Percentiles rank a stretch among this genome's conserved stretches.
These are phyloP conservation scores for Terana coerulea DNA, from an alignment of 768 basidiomycete species.

Conservation along the genomic window DNA sequence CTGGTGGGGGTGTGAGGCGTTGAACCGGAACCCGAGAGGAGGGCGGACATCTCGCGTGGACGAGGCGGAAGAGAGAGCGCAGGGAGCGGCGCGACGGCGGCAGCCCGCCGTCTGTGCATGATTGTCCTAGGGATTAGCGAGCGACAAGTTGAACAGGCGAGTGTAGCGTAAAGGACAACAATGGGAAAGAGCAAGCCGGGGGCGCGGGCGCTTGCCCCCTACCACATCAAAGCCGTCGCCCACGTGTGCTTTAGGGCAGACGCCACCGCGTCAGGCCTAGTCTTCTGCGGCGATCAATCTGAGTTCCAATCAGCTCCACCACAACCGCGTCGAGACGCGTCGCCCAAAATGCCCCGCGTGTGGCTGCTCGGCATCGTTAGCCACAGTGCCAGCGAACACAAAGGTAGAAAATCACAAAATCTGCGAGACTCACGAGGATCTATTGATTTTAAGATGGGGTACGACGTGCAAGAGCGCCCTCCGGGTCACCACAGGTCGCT, in stretches of 20 bases:
- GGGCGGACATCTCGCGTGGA: slow-evolving; percentile 45
- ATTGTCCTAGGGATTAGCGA: slow-evolving; percentile 22
- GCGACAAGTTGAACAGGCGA: slow-evolving; percentile 17
- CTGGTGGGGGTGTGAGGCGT: slow-evolving; percentile 58
- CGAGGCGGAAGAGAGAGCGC: slow-evolving; percentile 59
- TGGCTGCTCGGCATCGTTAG: not conserved
- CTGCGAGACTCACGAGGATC: not conserved
- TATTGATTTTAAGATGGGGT: no score
- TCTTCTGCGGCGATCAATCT: not conserved
- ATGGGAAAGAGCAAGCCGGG: slow-evolving; percentile 11
- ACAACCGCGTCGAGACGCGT: slow-evolving; percentile 1
- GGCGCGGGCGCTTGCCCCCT: not conserved
- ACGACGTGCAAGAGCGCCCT: no score
- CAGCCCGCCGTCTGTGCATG: slow-evolving; percentile 42
- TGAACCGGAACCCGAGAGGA: slow-evolving; percentile 41
- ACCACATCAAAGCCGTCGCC: slow-evolving; percentile 4
- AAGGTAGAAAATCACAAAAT: not conserved
- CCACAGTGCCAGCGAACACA: not conserved
- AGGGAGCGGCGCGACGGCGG: slow-evolving; percentile 50
- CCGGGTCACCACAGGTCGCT: no score
- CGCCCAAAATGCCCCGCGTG: not conserved
- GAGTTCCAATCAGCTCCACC: not conserved
- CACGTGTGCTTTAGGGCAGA: slow-evolving; percentile 15
- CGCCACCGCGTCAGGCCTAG: slow-evolving; percentile 4
- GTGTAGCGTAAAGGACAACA: slow-evolving; percentile 15